phyloP scores from a whole-genome alignment of 768 basidiomycete species.

The Boletus pseudo-olivaceus region DNA sequence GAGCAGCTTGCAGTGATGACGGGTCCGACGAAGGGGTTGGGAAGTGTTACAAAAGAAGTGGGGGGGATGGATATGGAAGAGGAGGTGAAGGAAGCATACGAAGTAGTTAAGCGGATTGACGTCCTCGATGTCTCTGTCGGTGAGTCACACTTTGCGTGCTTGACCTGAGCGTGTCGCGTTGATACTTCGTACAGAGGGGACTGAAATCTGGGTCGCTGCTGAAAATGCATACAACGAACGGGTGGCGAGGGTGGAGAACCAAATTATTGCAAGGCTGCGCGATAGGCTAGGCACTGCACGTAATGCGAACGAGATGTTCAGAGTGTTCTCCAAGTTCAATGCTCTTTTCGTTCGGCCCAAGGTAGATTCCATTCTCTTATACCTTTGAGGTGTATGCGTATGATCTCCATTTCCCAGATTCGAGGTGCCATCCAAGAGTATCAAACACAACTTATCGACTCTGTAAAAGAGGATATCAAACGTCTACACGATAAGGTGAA shows the following conservation, averaged over 20 bases:
- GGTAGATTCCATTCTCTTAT: constrained; percentile 40
- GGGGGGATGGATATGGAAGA: constrained; percentile 98
- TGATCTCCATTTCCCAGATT: constrained; percentile 48
- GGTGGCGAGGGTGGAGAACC: constrained; percentile 95
- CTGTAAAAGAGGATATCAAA: constrained; percentile 98
- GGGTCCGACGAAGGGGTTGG: constrained; percentile 84
- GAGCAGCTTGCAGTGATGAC: constrained; percentile 98
- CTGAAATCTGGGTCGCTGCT: constrained; percentile 95
- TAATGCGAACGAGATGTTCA: constrained; percentile 99
- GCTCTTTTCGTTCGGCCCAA: constrained; percentile 94
- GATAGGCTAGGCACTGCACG: constrained; percentile 92
- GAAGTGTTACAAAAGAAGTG: constrained; percentile 67
- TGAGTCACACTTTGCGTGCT: constrained; percentile 35
- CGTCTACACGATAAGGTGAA: constrained; percentile 85
- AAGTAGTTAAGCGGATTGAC: constrained; percentile 95
- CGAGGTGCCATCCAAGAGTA: constrained; percentile 99
- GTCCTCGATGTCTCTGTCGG: constrained; percentile 92
- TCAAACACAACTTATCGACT: constrained; percentile 97
- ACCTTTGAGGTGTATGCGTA: background rate
- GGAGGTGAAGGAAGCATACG: constrained; percentile 94
- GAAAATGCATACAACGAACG: constrained; percentile 98
- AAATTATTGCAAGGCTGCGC: constrained; percentile 90
- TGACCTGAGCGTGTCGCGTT: background rate
- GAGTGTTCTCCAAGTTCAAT: constrained; percentile 98
- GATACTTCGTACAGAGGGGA: constrained; percentile 65